Conservation (phyloP, 495 filamentous ascomycete species). For the Staphylotrichum tortipilum region DNA sequence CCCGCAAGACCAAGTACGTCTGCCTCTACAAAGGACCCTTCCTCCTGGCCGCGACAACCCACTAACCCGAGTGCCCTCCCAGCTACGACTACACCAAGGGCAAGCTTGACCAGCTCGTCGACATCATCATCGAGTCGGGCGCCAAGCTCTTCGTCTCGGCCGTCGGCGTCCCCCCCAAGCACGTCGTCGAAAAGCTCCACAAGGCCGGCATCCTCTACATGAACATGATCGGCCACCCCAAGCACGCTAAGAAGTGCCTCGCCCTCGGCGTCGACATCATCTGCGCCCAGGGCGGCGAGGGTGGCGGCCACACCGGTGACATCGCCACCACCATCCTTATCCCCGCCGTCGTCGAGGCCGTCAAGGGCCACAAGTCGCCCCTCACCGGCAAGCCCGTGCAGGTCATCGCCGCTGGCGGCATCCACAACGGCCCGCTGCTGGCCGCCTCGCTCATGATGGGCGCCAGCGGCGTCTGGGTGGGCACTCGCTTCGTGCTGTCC, state of each 20-base stretch:
- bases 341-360: slow-evolving; percentile 77
- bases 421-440: slow-evolving; percentile 86
- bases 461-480: slow-evolving; percentile 89
- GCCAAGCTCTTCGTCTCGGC: slow-evolving; percentile 93
- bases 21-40: background rate
- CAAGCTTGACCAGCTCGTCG: slow-evolving; percentile 83
- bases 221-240: slow-evolving; percentile 99
- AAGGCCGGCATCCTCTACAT: slow-evolving; percentile 84
- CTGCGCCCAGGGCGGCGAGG: slow-evolving; percentile 77
- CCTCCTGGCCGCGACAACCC: background rate
- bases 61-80: slow-evolving; percentile 8
- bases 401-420: slow-evolving; percentile 87
- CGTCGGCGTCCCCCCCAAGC: slow-evolving; percentile 85
- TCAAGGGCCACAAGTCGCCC: slow-evolving; percentile 72
- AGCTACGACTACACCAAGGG: slow-evolving; percentile 99
- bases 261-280: slow-evolving; percentile 85
- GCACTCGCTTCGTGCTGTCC: slow-evolving; percentile 86
- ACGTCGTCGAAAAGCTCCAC: slow-evolving; percentile 84
- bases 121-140: slow-evolving; percentile 84
- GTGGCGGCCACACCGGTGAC: slow-evolving; percentile 74
- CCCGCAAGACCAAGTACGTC: slow-evolving; percentile 85
- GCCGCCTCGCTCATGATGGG: slow-evolving; percentile 90
- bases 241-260: slow-evolving; percentile 91
- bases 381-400: slow-evolving; percentile 80
- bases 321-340: slow-evolving; percentile 63